Conservation (phyloP, 2,329 filamentous ascomycete genomes). For the Capronia epimyces region DNA sequence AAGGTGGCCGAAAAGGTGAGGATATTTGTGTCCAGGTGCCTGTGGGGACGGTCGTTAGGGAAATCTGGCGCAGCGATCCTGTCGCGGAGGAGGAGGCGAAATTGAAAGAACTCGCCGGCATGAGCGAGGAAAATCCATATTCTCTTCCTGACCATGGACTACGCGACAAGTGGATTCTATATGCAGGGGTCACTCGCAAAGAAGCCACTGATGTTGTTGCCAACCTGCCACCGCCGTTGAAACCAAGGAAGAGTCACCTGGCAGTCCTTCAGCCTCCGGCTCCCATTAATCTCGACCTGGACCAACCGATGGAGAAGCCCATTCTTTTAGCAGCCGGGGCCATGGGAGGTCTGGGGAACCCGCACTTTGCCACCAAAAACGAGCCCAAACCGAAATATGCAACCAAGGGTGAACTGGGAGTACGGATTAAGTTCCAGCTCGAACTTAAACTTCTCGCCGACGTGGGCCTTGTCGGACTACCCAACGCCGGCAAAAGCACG, state of each 20-base stretch:
- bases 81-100: slow-evolving; percentile 59
- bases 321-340: slow-evolving; percentile 82
- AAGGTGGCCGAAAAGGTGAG: slow-evolving; percentile 69
- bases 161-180: slow-evolving; percentile 73
- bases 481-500: slow-evolving; percentile 94
- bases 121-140: slow-evolving; percentile 40
- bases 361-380: slow-evolving; percentile 79
- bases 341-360: slow-evolving; percentile 85
- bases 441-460: slow-evolving; percentile 94
- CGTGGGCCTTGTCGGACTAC: slow-evolving; percentile 86
- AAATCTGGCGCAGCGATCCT: slow-evolving; percentile 73
- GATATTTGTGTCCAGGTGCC: slow-evolving; percentile 87
- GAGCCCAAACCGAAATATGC: slow-evolving; percentile 76
- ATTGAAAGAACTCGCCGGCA: slow-evolving; percentile 29
- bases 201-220: slow-evolving; percentile 19
- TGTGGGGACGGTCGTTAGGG: slow-evolving; percentile 82
- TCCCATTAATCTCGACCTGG: slow-evolving; percentile 68
- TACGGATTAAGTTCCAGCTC: slow-evolving; percentile 73
- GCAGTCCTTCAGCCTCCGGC: slow-evolving; percentile 63
- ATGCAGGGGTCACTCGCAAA: slow-evolving; percentile 59
- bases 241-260: slow-evolving; percentile 52
- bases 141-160: slow-evolving; percentile 33
- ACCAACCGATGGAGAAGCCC: slow-evolving; percentile 71
- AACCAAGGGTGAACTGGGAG: slow-evolving; percentile 74
- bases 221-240: slow-evolving; percentile 37